Evolutionary conservation across 352 stramenopile species (phyloP), one percentile per base, ranked within the genome.

Genomic region (Phytophthora lateralis): DNA sequence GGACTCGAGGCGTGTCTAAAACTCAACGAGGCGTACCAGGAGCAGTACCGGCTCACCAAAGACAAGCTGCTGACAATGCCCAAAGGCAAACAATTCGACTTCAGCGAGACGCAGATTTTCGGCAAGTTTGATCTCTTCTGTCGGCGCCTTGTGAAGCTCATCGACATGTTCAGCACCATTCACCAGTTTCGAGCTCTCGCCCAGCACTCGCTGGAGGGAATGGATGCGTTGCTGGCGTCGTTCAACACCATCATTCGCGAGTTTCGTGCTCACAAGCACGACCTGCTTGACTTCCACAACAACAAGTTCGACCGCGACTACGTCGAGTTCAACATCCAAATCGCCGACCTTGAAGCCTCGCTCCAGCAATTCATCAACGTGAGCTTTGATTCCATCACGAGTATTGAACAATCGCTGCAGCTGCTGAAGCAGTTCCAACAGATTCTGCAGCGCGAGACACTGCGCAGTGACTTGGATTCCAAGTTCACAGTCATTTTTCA

Each of bases 231-330:
- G 6, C 66, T 94, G 9, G 63, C 69, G 20, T 90, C 82, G 1
- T 97, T 97, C 58, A 71, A 92, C 49, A 86, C 82, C 10, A 94
- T 96, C 45, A 91, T 97, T 17, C 66, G 63, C 38, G 78, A 92
- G 39, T 94, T 97, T 60, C 72, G 85, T 27, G 66, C 69, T 24
- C 81, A 92, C 60, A 89, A 91, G 52, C 87, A 96, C 62, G 88
- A 97, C 50, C 51, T 97, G 27, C 71, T 97, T 1, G 88, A 96
- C 57, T 97, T 85, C 64, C 75, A 93, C 70, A 91, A 90, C 69
- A 95, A 95, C 63, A 93, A 95, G 55, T 98, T 98, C 54, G 93
- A 98, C 45, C 75, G 92, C 12, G 93, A 97, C 63, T 98, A 97
- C 57, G 87, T 98, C 8, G 89, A 97, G 52, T 98, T 98, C 70